Percentiles rank a stretch among this genome's conserved stretches.
phyloP scores from a whole-genome alignment of 768 basidiomycete genomes.

The Pholiota microspora region DNA sequence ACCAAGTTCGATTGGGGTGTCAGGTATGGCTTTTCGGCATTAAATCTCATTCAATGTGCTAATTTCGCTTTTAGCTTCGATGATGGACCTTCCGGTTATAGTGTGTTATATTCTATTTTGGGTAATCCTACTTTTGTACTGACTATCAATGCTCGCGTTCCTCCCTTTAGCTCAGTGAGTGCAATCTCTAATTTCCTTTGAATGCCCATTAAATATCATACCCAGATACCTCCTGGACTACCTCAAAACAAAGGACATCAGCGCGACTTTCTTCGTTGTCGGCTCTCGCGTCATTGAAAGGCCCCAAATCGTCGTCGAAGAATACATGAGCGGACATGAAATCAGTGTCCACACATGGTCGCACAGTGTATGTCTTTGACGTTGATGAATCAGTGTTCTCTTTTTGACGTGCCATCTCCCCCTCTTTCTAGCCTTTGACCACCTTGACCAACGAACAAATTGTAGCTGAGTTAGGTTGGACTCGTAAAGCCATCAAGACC shows the following conservation, averaged over 20 bases:
- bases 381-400: too few species aligned
- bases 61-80: constrained; percentile 52
- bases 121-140: not conserved
- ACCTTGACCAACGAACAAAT: constrained; percentile 76
- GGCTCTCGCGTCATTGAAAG: constrained; percentile 82
- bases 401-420: not conserved
- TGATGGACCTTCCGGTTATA: constrained; percentile 85
- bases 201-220: not conserved
- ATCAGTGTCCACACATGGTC: constrained; percentile 92
- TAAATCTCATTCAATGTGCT: constrained; percentile 2
- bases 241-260: constrained; percentile 58
- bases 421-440: constrained; percentile 51
- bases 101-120: constrained; percentile 38
- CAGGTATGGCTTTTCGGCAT: constrained; percentile 33
- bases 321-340: constrained; percentile 80
- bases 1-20: constrained; percentile 76
- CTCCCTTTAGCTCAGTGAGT: constrained; percentile 47
- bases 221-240: constrained; percentile 68
- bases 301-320: constrained; percentile 71
- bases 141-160: constrained; percentile 7
- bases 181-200: not conserved
- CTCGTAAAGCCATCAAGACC: constrained; percentile 77
- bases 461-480: constrained; percentile 93
- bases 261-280: constrained; percentile 89
- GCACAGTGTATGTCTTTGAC: constrained; percentile 54